Evolutionary conservation across 1,139 yeast species (phyloP), one percentile per base, ranked within the genome.

Genomic region (Blastobotrys persicus): DNA sequence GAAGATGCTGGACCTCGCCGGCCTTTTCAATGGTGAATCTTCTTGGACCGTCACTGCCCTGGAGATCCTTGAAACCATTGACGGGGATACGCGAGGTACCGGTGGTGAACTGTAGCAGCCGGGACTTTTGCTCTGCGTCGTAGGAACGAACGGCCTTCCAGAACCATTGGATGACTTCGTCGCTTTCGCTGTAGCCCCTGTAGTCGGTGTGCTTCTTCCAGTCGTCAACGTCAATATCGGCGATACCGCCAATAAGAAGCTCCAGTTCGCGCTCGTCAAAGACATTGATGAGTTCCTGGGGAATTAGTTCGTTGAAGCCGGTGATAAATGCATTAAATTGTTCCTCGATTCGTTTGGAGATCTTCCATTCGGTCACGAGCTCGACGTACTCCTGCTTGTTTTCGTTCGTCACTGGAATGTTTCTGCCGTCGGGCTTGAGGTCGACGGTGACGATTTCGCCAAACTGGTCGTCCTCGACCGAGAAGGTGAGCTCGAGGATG

Each of bases 31-130:
- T 91, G 5, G 98, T 92, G 68, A 94, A 94, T 65, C 98, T 81
- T 76, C 98, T 86, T 48, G 98, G 98, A 52, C 98, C 98, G 72
- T 92, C 98, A 17, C 96, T 86, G 56, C 98, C 99, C 72, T 92
- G 98, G 61, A 92, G 77, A 71, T 92, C 99, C 70, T 92, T 92
- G 76, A 92, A 92, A 38, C 99, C 99, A 70, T 92, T 92, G 58
- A 92, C 98, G 2, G 99, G 99, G 52, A 94, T 91, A 74, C 99
- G 86, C 19, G 97, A 88, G 1, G 98, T 92, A 76, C 99, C 99
- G 1, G 99, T 92, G 16, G 98, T 91, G 66, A 92, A 92, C 71
- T 94, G 98, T 62, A 92, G 75, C 64, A 92, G 76, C 70, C 98
- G 81, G 1, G 98, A 96, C 70, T 91, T 87, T 69, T 91, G 97